Percentiles rank a stretch among this genome's conserved stretches.
Evolutionary conservation across 768 basidiomycete genomes (phyloP).

Genomic region (Hygrophorus pudorinus): DNA sequence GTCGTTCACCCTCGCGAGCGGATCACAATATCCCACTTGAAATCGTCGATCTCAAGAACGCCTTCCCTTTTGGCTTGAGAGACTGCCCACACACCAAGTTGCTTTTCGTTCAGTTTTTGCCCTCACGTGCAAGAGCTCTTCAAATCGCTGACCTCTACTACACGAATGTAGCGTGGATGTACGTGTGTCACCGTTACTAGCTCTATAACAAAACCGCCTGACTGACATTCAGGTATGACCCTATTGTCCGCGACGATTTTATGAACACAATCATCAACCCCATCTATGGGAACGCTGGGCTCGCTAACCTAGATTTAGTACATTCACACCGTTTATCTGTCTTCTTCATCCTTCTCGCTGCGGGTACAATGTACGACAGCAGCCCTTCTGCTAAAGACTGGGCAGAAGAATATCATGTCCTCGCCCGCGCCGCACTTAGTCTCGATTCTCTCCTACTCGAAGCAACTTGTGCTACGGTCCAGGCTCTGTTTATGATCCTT

Average conservation of each 20-base stretch:
- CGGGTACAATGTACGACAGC: slow-evolving; percentile 35
- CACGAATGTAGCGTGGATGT: slow-evolving; percentile 37
- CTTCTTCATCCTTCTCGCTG: slow-evolving; percentile 41
- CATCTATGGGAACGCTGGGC: slow-evolving; percentile 29
- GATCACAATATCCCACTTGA: slow-evolving; percentile 30
- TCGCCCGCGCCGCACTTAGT: slow-evolving; percentile 38
- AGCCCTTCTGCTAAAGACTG: slow-evolving; percentile 19
- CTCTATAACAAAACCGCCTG: neutral
- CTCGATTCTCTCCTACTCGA: slow-evolving; percentile 34
- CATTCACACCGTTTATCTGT: slow-evolving; percentile 41
- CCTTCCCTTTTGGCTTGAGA: slow-evolving; percentile 40
- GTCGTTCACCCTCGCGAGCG: slow-evolving; percentile 8
- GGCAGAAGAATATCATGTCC: slow-evolving; percentile 34
- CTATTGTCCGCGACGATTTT: slow-evolving; percentile 33
- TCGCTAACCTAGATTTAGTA: slow-evolving; percentile 21
- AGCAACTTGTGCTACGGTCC: slow-evolving; percentile 36
- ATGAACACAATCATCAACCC: slow-evolving; percentile 26
- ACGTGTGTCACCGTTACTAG: slow-evolving; percentile 11
- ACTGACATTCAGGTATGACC: slow-evolving; percentile 30
- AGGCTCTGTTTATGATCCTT: slow-evolving; percentile 35
- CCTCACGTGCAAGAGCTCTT: slow-evolving; percentile 27
- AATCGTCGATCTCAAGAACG: slow-evolving; percentile 32
- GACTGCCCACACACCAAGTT: slow-evolving; percentile 27
- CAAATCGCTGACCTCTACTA: slow-evolving; percentile 34
- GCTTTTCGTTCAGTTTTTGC: slow-evolving; percentile 31